Percentiles rank a stretch among this genome's conserved stretches.
Conservation (phyloP, 2,329 filamentous ascomycete species). For the Venturia carpophila region DNA sequence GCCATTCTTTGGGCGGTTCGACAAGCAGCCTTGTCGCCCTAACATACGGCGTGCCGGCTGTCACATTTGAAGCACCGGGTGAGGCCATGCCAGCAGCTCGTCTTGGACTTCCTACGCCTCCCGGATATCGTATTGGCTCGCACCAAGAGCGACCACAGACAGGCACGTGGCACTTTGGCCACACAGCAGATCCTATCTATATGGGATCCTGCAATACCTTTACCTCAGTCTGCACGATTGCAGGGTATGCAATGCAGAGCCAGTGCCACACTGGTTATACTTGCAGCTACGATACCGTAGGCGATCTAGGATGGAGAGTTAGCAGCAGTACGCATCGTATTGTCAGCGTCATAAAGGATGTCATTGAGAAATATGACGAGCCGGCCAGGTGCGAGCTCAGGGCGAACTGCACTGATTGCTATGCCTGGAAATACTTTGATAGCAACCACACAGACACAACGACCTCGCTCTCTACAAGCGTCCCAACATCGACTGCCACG, state of each 20-base stretch:
- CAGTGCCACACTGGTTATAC: conserved; percentile 83
- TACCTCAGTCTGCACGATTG: conserved; percentile 81
- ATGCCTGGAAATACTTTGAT: conserved; percentile 88
- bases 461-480: conserved; percentile 48
- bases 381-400: conserved; percentile 72
- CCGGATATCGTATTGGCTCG: conserved; percentile 61
- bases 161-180: conserved; percentile 82
- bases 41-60: conserved; percentile 82
- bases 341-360: conserved; percentile 75
- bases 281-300: conserved; percentile 88
- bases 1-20: conserved; percentile 86
- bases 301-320: conserved; percentile 84
- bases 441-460: conserved; percentile 79
- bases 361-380: conserved; percentile 72
- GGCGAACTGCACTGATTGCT: conserved; percentile 76
- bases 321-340: conserved; percentile 90
- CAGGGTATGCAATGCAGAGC: conserved; percentile 87
- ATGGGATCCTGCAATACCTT: conserved; percentile 90
- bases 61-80: conserved; percentile 89
- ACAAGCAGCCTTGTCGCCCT: conserved; percentile 81
- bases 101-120: conserved; percentile 77
- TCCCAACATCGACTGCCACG: conserved; percentile 45
- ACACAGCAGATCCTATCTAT: conserved; percentile 91
- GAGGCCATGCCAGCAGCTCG: conserved; percentile 81
- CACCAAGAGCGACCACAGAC: conserved; percentile 67